phyloP scores from a whole-genome alignment of 2,329 filamentous ascomycete genomes.

The Gliomastix tumulicola region DNA sequence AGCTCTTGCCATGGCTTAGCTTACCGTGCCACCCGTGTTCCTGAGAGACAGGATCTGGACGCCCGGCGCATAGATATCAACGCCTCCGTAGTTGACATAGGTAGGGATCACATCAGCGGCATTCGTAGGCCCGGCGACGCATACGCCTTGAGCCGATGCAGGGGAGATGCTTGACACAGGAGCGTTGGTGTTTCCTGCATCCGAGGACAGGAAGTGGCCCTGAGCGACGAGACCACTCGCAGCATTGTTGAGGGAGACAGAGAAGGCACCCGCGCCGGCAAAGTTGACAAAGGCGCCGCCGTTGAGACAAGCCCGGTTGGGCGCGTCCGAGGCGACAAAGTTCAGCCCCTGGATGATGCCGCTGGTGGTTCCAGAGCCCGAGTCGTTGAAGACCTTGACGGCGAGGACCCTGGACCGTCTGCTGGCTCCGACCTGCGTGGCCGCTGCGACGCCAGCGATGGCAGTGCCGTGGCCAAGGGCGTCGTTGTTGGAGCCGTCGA shows the following conservation, averaged over 20 bases:
- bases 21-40: conserved; percentile 26
- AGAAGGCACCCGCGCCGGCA: conserved; percentile 41
- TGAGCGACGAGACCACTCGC: conserved; percentile 34
- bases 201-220: conserved; percentile 43
- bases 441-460: conserved; percentile 14
- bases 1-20: too few relatives aligned
- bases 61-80: conserved; percentile 45
- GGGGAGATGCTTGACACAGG: conserved; percentile 40
- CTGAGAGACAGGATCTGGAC: conserved; percentile 34
- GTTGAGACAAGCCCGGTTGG: conserved; percentile 24
- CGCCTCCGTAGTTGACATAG: conserved; percentile 45
- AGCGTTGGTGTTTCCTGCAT: conserved; percentile 42
- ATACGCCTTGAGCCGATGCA: conserved; percentile 39
- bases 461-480: conserved; percentile 28
- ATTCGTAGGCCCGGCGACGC: conserved; percentile 42
- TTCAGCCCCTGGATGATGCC: conserved; percentile 36
- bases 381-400: conserved; percentile 34
- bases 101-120: conserved; percentile 26
- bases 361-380: conserved; percentile 22
- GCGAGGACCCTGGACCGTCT: conserved; percentile 31
- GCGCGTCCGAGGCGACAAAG: conserved; percentile 28
- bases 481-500: conserved; percentile 12
- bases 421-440: conserved; percentile 20
- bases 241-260: conserved; percentile 38
- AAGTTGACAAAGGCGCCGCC: conserved; percentile 44